Evolutionary conservation across 2,329 filamentous ascomycete genomes (phyloP).

Genomic region (Cordyceps cicadae): DNA sequence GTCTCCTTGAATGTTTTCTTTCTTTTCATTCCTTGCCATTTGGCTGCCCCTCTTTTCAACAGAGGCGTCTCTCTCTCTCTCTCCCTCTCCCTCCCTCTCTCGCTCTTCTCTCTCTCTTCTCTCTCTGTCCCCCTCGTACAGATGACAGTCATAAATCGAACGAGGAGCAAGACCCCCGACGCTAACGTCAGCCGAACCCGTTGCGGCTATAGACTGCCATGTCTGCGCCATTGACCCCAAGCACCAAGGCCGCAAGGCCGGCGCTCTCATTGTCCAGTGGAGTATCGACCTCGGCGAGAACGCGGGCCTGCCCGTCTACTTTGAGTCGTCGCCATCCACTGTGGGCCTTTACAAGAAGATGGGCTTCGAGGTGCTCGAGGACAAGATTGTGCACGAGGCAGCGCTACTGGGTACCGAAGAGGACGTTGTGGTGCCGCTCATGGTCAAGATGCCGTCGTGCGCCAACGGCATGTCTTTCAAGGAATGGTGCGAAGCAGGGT

Average conservation of each 20-base stretch:
- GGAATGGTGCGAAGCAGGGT: constrained; percentile 23
- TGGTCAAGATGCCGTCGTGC: constrained; percentile 32
- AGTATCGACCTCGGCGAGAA: constrained; percentile 29
- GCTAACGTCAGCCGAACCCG: constrained; percentile 8
- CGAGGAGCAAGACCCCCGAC: background rate
- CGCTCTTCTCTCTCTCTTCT: too few species aligned
- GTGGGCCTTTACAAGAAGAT: constrained; percentile 36
- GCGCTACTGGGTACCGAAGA: constrained; percentile 25
- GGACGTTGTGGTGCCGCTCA: constrained; percentile 32
- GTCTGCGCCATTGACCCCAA: constrained; percentile 37
- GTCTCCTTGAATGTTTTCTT: background rate
- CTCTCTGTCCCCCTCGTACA: background rate
- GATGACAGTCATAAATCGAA: too few species aligned
- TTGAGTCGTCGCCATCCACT: constrained; percentile 37
- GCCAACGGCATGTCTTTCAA: constrained; percentile 26
- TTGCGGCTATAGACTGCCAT: constrained; percentile 25
- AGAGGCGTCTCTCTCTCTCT: background rate
- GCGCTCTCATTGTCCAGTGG: constrained; percentile 33
- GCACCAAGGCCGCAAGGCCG: constrained; percentile 34
- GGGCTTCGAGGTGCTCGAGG: constrained; percentile 33
- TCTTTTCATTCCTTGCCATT: background rate
- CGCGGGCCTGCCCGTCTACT: constrained; percentile 34
- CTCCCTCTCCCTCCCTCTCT: too few species aligned
- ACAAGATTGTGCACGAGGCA: constrained; percentile 31
- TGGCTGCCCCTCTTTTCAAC: background rate